Conservation (phyloP, 1,284 basidiomycete species). For the Cutaneotrichosporon dermatis region DNA sequence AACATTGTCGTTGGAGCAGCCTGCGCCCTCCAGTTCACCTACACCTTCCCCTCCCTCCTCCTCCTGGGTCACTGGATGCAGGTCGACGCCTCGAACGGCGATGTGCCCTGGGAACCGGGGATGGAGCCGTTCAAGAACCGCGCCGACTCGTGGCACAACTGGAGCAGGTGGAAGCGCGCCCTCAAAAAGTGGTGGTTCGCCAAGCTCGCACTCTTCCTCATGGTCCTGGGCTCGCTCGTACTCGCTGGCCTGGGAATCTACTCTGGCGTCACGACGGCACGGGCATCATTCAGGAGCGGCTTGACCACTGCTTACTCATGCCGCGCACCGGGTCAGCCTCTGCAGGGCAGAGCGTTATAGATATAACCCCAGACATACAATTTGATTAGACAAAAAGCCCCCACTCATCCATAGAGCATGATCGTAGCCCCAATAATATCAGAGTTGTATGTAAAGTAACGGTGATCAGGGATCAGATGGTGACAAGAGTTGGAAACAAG, state of each 20-base stretch:
- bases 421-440: too few relatives aligned
- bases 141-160: conserved; percentile 12
- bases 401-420: too few relatives aligned
- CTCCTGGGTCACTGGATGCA: conserved; percentile 21
- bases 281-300: background rate
- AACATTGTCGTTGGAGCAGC: conserved; percentile 55
- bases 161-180: conserved; percentile 15
- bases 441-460: too few relatives aligned
- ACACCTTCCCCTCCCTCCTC: conserved; percentile 15
- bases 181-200: conserved; percentile 15
- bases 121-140: conserved; percentile 12
- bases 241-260: conserved; percentile 15
- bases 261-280: conserved; percentile 11
- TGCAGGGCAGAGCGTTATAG: background rate
- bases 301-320: conserved; percentile 15
- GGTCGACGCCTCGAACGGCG: conserved; percentile 11
- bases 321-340: conserved; percentile 15
- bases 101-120: conserved; percentile 16
- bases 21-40: conserved; percentile 20
- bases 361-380: too few relatives aligned
- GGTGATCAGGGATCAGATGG: too few relatives aligned
- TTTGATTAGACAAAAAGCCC: too few relatives aligned
- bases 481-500: too few relatives aligned
- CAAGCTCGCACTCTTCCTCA: conserved; percentile 10
- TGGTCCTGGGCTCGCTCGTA: background rate